Conservation (phyloP, 2,329 filamentous ascomycete genomes). For the Alternaria ethzedia region DNA sequence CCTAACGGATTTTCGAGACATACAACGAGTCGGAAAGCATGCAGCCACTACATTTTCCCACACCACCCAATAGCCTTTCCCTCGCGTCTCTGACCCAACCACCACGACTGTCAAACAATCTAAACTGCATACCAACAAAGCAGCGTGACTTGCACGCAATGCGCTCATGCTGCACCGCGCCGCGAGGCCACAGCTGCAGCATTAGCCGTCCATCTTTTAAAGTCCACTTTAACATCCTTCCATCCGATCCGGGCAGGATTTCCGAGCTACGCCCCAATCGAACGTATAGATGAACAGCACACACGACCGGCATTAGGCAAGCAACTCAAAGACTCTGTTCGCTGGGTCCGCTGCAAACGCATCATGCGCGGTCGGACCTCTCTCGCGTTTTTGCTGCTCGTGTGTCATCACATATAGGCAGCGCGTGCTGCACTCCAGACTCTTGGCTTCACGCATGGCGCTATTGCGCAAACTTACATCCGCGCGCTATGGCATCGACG, state of each 20-base stretch:
- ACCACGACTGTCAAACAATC: conserved; percentile 3
- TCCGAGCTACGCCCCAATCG: conserved; percentile 9
- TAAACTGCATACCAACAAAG: conserved; percentile 6
- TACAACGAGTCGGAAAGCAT: conserved; percentile 4
- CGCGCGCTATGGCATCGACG: neutral
- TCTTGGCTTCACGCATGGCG: neutral
- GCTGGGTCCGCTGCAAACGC: neutral
- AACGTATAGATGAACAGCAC: neutral
- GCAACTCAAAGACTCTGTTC: neutral
- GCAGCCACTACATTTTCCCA: conserved; percentile 5
- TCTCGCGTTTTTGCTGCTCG: neutral
- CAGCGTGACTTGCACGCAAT: conserved; percentile 10
- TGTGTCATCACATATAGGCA: neutral
- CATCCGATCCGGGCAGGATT: conserved; percentile 11
- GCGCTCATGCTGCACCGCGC: conserved; percentile 6
- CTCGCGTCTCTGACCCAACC: neutral
- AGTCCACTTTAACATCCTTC: conserved; percentile 2
- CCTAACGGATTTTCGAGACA: neutral
- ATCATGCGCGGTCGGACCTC: conserved; percentile 2
- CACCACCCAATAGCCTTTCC: neutral
- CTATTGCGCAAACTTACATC: conserved; percentile 4
- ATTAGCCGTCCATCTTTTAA: conserved; percentile 11
- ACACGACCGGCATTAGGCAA: neutral
- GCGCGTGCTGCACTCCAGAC: neutral
- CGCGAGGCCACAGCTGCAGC: neutral